Evolutionary conservation across 1,284 basidiomycete species (phyloP).

Genomic region (Cutaneotrichosporon cyanovorans): DNA sequence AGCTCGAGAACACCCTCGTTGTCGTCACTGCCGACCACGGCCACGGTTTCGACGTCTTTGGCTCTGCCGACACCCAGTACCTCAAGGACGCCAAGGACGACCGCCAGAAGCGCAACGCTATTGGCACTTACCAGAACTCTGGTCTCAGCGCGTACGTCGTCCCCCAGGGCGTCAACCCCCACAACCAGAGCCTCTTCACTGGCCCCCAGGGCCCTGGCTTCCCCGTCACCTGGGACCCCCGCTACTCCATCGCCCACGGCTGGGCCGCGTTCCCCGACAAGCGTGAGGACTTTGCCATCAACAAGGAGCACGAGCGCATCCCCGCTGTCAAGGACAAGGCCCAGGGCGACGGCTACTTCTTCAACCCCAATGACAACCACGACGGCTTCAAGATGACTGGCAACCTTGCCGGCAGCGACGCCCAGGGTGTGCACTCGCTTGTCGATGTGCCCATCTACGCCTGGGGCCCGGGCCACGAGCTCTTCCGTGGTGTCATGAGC

Average conservation of each 20-base stretch:
- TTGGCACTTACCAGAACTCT: slow-evolving; percentile 42
- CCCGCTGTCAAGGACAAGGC: slow-evolving; percentile 32
- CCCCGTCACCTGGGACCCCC: slow-evolving; percentile 30
- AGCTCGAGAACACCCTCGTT: slow-evolving; percentile 46
- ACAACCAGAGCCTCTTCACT: slow-evolving; percentile 28
- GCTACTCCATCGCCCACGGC: slow-evolving; percentile 44
- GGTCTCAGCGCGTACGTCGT: slow-evolving; percentile 42
- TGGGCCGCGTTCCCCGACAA: slow-evolving; percentile 42
- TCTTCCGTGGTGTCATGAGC: slow-evolving; percentile 43
- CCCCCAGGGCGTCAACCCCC: slow-evolving; percentile 26
- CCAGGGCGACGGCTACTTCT: slow-evolving; percentile 28
- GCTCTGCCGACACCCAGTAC: slow-evolving; percentile 43
- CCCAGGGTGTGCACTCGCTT: slow-evolving; percentile 44
- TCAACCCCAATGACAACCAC: slow-evolving; percentile 41
- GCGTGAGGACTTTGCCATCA: slow-evolving; percentile 35
- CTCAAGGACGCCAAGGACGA: slow-evolving; percentile 35
- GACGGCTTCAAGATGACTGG: slow-evolving; percentile 43
- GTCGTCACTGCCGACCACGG: slow-evolving; percentile 48
- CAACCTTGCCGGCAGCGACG: slow-evolving; percentile 33
- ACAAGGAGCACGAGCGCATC: slow-evolving; percentile 33
- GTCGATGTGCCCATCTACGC: slow-evolving; percentile 46
- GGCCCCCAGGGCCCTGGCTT: slow-evolving; percentile 1
- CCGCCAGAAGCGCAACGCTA: slow-evolving; percentile 41
- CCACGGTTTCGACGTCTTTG: slow-evolving; percentile 43
- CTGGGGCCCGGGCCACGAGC: slow-evolving; percentile 42